Base-by-base conservation (phyloP, 2,329 filamentous ascomycete genomes). In the Lecanicillium sp. region DNA sequence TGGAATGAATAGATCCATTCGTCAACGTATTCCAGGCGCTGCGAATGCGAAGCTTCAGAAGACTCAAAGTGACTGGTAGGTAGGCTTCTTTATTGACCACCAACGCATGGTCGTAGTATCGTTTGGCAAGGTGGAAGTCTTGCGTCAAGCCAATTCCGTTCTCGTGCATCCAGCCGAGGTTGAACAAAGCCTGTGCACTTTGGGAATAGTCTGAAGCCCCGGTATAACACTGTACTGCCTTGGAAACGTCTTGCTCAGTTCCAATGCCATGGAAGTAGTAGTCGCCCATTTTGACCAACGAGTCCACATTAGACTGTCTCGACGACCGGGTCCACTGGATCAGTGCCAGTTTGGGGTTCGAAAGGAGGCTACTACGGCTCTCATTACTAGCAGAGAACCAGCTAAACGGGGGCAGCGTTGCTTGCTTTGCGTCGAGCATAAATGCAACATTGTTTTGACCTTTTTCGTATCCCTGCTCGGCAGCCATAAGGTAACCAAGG, bases 81-180 rank as follows among this genome's bases (percentile, higher is more conserved):
- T 96, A 96, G 0, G 92, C 89, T 60, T 98, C 94, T 35, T 81
- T 74, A 51, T 95, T 98, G 1, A 90, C 89, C 53, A 89, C 86
- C 20, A 95, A 67, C 1, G 92, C 90, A 44, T 92, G 75, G 52
- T 98, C 92, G 55, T 98, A 98, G 62, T 89, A 95, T 38, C 92
- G 73, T 63, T 98, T 98, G 3, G 94, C 92, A 41, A 98, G 78
- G 55, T 98, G 92, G 58, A 94, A 98, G 56, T 98, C 92, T 57
- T 98, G 92, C 39, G 85, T 83, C 15, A 96, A 75, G 2, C 89
- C 87, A 35, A 96, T 72, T 7, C 92, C 92, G 53, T 96, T 95
- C 62, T 98, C 92, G 54, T 98, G 88, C 90, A 98, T 96, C 92
- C 92, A 98, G 5, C 92, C 94, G 12, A 98, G 70, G 52, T 98